Conservation (phyloP, 169 alveolate species). For the Eimeria falciformis region DNA sequence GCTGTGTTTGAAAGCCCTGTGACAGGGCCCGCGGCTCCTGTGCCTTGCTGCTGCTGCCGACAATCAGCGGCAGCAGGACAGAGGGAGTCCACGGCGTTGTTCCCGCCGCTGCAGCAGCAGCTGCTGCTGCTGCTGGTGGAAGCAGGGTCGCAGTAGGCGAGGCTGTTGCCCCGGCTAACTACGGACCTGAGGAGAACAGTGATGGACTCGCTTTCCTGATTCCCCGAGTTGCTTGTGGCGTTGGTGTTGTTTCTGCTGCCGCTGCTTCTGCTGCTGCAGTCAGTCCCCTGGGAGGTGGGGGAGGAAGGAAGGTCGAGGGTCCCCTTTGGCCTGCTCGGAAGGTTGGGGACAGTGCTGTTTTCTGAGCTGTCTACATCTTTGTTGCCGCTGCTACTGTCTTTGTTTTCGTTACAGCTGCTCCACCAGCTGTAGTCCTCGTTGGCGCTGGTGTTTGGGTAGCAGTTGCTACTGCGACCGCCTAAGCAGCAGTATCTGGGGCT, state of each 20-base stretch:
- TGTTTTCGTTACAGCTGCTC: not conserved
- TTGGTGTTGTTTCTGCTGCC: constrained; percentile 11
- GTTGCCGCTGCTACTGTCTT: constrained; percentile 16
- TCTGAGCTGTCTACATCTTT: constrained; percentile 7
- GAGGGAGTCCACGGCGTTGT: not conserved
- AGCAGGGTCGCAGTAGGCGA: too few relatives aligned
- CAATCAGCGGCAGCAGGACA: constrained; percentile 1
- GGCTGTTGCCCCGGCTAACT: too few relatives aligned
- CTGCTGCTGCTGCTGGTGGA: not conserved
- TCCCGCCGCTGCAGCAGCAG: constrained; percentile 4
- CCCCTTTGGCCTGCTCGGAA: constrained; percentile 38
- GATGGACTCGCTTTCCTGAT: too few relatives aligned
- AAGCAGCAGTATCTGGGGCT: constrained; percentile 30
- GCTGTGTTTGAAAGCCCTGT: not conserved
- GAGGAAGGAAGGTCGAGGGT: not conserved
- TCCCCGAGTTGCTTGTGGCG: not conserved
- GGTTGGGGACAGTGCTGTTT: constrained; percentile 30
- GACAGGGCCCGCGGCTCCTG: not conserved
- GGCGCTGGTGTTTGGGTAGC: not conserved
- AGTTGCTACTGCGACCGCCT: constrained; percentile 29
- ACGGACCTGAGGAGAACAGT: too few relatives aligned
- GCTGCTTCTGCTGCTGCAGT: constrained; percentile 17
- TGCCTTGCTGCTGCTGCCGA: constrained; percentile 47
- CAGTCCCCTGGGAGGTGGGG: not conserved
- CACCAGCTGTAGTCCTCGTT: not conserved